These are phyloP conservation scores for Vicia villosa DNA, from an alignment of 306 rosid species.

Conservation along the genomic window DNA sequence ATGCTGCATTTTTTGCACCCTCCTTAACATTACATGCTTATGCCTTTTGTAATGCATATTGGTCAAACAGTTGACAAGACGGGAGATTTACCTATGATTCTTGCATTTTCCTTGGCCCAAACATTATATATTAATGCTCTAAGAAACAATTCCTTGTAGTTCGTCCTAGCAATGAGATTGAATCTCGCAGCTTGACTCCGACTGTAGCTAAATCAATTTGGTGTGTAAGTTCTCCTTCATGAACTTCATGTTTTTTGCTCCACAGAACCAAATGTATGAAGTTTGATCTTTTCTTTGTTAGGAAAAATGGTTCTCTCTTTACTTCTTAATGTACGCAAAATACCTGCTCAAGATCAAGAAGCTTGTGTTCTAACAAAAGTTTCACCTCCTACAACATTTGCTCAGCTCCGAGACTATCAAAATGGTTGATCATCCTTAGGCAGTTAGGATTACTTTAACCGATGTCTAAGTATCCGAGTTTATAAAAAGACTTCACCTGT, in stretches of 20 bases:
- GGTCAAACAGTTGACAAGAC: no score
- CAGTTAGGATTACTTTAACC: neutral
- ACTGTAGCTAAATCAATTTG: neutral
- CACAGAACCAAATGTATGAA: neutral
- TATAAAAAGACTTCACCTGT: neutral
- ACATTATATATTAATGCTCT: neutral
- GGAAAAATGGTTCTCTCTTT: neutral
- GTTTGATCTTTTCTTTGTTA: neutral
- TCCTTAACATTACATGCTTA: neutral
- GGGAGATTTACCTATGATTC: no score
- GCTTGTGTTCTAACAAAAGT: neutral
- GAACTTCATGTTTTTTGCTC: conserved; percentile 1
- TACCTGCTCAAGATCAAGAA: neutral
- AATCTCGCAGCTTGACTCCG: neutral
- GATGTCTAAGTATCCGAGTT: neutral
- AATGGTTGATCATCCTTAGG: no score
- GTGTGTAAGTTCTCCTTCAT: neutral
- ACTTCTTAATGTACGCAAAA: no score
- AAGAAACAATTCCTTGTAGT: neutral
- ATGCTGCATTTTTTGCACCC: neutral
- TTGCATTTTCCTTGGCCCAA: conserved; percentile 1
- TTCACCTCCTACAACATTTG: neutral
- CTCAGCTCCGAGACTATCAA: neutral
- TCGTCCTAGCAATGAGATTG: neutral
- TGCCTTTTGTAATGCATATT: no score